A percentile compares a stretch with the other conserved stretches of the same genome.
These are phyloP conservation scores for Cordia subcordata DNA, from an alignment of 257 asterid genomes.

Conservation along the genomic window DNA sequence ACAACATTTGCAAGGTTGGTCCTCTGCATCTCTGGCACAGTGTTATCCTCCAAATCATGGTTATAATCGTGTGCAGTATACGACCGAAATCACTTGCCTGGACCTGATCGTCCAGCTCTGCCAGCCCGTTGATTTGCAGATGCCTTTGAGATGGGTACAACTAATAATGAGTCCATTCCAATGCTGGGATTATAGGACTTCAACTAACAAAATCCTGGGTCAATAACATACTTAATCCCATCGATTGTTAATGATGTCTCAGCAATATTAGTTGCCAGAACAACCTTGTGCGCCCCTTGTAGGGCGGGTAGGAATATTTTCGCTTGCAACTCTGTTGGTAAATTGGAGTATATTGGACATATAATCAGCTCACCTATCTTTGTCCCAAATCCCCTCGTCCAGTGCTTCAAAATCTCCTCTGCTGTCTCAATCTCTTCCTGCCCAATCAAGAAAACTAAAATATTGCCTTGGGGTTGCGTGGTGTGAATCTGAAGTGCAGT, in stretches of 20 bases:
- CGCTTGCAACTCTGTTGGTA: slow-evolving; percentile 38
- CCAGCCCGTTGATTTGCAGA: slow-evolving; percentile 98
- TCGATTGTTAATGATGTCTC: too few species aligned
- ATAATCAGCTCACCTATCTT: slow-evolving; percentile 38
- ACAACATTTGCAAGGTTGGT: too few species aligned
- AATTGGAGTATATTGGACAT: slow-evolving; percentile 37
- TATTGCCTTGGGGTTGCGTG: slow-evolving; percentile 60
- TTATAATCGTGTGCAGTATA: slow-evolving; percentile 66
- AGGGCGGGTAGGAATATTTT: too few species aligned
- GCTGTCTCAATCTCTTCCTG: too few species aligned
- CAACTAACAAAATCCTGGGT: slow-evolving; percentile 76
- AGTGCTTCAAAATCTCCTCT: slow-evolving; percentile 37
- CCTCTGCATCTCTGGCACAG: too few species aligned
- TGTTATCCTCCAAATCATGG: slow-evolving; percentile 80
- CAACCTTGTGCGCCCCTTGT: too few species aligned
- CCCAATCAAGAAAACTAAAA: too few species aligned
- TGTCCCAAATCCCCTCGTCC: slow-evolving; percentile 31
- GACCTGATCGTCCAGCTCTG: slow-evolving; percentile 95
- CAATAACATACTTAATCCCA: too few species aligned
- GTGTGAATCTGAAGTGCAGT: slow-evolving; percentile 85
- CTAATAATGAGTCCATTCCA: slow-evolving; percentile 83
- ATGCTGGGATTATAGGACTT: slow-evolving; percentile 85
- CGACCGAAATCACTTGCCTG: slow-evolving; percentile 84
- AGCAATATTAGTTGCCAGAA: too few species aligned
- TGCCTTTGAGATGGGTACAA: too few species aligned